A percentile compares a stretch with the other conserved stretches of the same genome.
Evolutionary conservation across 805 yeast genomes (phyloP).

Genomic region (Zygosaccharomyces lentus): DNA sequence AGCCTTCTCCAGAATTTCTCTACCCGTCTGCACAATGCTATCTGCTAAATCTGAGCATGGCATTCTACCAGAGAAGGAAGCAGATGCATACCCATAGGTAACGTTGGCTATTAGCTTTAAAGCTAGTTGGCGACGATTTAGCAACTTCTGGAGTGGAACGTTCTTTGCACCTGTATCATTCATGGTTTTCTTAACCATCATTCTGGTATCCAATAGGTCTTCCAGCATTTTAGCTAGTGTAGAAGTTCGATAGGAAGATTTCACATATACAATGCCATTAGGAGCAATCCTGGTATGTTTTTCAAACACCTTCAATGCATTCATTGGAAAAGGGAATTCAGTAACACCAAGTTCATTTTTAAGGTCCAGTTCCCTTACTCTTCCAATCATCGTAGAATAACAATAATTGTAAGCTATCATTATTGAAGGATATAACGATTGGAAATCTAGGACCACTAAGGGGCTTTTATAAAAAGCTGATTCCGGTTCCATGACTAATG

Average conservation of each 20-base stretch:
- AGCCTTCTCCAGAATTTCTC: conserved; percentile 76
- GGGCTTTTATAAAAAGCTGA: conserved; percentile 86
- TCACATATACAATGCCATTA: conserved; percentile 78
- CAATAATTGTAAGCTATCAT: conserved; percentile 90
- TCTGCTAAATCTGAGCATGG: conserved; percentile 95
- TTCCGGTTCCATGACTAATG: conserved; percentile 89
- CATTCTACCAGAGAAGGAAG: conserved; percentile 95
- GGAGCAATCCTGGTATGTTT: conserved; percentile 71
- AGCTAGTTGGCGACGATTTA: conserved; percentile 79
- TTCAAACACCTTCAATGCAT: conserved; percentile 48
- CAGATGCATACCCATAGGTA: conserved; percentile 93
- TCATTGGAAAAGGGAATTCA: conserved; percentile 49
- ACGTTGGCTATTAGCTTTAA: conserved; percentile 89
- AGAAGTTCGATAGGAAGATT: conserved; percentile 61
- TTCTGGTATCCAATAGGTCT: conserved; percentile 75
- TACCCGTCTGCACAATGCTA: conserved; percentile 84
- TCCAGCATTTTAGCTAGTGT: conserved; percentile 76
- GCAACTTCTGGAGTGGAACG: conserved; percentile 47
- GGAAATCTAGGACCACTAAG: conserved; percentile 84
- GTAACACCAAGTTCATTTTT: conserved; percentile 51
- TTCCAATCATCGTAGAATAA: conserved; percentile 67
- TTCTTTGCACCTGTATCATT: conserved; percentile 38
- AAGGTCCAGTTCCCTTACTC: conserved; percentile 48
- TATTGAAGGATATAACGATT: conserved; percentile 88
- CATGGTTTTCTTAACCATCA: conserved; percentile 76